Conservation (phyloP, 441 rosid genomes). For the Jatropha podagrica region DNA sequence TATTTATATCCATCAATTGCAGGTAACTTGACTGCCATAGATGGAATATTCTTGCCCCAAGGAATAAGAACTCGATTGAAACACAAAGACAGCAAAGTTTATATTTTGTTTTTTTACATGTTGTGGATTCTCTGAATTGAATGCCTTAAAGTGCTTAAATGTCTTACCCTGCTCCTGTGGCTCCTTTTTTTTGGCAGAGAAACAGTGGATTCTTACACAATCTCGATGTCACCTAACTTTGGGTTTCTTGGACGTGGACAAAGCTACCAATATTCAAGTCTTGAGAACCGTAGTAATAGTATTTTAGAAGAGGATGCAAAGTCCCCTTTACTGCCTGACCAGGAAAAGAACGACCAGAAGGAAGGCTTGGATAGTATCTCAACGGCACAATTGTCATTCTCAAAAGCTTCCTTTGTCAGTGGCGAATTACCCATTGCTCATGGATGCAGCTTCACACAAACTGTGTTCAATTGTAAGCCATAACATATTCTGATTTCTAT, state of each 20-base stretch:
- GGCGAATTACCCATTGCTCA: constrained; percentile 58
- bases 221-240: constrained; percentile 62
- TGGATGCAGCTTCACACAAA: constrained; percentile 83
- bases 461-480: constrained; percentile 73
- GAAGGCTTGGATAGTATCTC: constrained; percentile 47
- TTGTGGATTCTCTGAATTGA: not conserved
- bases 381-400: constrained; percentile 50
- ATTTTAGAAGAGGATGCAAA: constrained; percentile 47
- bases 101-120: too few relatives aligned
- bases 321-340: constrained; percentile 55
- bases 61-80: too few relatives aligned
- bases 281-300: constrained; percentile 30
- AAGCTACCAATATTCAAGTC: not conserved
- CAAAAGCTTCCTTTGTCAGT: constrained; percentile 56
- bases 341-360: constrained; percentile 22
- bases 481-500: not conserved
- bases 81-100: too few relatives aligned
- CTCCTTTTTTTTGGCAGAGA: constrained; percentile 36
- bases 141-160: not conserved
- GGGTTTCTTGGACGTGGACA: constrained; percentile 36
- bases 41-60: too few relatives aligned
- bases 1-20: too few relatives aligned
- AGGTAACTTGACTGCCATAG: too few relatives aligned
- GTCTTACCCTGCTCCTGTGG: not conserved
- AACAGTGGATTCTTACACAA: constrained; percentile 68